Conservation (phyloP, 441 rosid species). For the Euphorbia schlechtendalii region DNA sequence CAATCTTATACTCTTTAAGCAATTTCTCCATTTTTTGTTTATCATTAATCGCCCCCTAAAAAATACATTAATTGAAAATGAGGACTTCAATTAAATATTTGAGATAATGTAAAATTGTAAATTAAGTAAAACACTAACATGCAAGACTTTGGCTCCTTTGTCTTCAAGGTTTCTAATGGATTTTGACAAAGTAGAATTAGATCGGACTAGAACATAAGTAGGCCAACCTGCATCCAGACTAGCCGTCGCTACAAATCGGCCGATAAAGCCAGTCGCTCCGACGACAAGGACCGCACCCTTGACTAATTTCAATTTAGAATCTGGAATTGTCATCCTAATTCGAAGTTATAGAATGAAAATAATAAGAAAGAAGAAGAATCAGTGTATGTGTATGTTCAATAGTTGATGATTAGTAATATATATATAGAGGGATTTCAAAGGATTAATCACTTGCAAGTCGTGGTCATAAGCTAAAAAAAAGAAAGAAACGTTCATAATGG, state of each 20-base stretch:
- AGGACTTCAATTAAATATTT: too few relatives aligned
- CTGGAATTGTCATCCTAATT: conserved; percentile 26
- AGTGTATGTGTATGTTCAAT: too few relatives aligned
- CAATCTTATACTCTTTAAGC: conserved; percentile 27
- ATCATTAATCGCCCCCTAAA: conserved; percentile 24
- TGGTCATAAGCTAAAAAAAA: too few relatives aligned
- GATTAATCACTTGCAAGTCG: too few relatives aligned
- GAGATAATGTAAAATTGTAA: too few relatives aligned
- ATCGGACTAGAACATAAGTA: conserved; percentile 32
- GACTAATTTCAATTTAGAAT: background rate
- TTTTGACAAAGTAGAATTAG: conserved; percentile 16
- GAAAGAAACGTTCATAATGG: background rate
- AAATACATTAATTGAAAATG: background rate
- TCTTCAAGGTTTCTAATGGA: conserved; percentile 23
- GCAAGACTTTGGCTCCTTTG: conserved; percentile 32
- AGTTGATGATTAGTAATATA: too few relatives aligned
- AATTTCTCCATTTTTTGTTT: conserved; percentile 21
- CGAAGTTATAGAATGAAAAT: too few relatives aligned
- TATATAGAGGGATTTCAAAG: too few relatives aligned
- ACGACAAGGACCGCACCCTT: conserved; percentile 37
- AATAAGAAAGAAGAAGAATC: too few relatives aligned
- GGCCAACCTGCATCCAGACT: conserved; percentile 29
- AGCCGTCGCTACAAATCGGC: conserved; percentile 27
- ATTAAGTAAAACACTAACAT: conserved; percentile 5
- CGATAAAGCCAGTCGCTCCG: conserved; percentile 40